These are phyloP conservation scores for Ricinus communis DNA, from an alignment of 345 rosid species.

Conservation along the genomic window DNA sequence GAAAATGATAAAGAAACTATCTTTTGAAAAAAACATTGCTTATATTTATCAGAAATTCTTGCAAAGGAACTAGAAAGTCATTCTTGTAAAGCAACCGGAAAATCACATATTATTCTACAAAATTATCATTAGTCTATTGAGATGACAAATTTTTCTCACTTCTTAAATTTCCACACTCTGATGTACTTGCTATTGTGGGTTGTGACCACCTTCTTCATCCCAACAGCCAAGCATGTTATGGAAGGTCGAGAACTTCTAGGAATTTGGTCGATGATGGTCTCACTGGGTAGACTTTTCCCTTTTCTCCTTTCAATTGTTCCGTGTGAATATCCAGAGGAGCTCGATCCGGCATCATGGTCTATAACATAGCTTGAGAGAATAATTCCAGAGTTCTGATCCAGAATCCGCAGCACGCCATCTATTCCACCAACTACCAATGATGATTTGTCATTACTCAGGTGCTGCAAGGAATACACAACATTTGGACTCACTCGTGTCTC, in stretches of 20 bases:
- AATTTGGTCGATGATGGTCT: conserved; percentile 41
- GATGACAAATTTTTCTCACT: not conserved
- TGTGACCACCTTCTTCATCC: conserved; percentile 78
- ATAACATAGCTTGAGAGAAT: conserved; percentile 50
- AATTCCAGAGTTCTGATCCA: conserved; percentile 67
- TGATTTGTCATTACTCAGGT: conserved; percentile 51
- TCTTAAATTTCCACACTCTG: conserved; percentile 64
- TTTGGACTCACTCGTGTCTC: conserved; percentile 70
- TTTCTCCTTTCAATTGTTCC: conserved; percentile 37
- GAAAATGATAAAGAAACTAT: too few relatives aligned
- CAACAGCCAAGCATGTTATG: conserved; percentile 74
- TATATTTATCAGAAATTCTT: too few relatives aligned
- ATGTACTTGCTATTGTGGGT: conserved; percentile 60
- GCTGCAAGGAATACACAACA: conserved; percentile 68
- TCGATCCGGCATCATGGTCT: conserved; percentile 32
- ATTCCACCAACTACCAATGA: conserved; percentile 75
- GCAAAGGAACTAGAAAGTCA: too few relatives aligned
- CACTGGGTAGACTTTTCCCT: conserved; percentile 49
- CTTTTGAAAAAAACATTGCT: too few relatives aligned
- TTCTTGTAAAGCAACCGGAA: not conserved
- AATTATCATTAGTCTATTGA: not conserved
- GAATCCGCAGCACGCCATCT: conserved; percentile 73
- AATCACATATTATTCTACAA: not conserved
- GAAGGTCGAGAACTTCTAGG: conserved; percentile 60
- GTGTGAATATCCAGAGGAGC: conserved; percentile 25